A percentile compares a stretch with the other conserved stretches of the same genome.
These are phyloP conservation scores for Paraleonurus japonicus DNA, from an alignment of 257 asterid species.

Conservation along the genomic window DNA sequence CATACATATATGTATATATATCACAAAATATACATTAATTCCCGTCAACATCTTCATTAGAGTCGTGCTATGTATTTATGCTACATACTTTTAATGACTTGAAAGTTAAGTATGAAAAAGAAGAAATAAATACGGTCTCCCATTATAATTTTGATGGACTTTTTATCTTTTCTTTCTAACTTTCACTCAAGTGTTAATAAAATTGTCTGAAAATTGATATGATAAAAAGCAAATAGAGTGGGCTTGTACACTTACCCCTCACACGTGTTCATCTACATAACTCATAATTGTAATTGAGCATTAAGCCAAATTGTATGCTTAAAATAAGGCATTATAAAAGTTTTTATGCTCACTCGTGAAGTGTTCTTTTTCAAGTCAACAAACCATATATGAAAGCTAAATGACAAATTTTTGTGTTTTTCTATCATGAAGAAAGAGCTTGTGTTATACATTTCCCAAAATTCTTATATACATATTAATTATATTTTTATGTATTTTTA, in stretches of 20 bases:
- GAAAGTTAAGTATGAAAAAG: slow-evolving; percentile 29
- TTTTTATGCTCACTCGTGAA: slow-evolving; percentile 21
- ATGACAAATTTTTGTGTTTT: background rate
- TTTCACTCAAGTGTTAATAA: slow-evolving; percentile 42
- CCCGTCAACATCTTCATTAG: background rate
- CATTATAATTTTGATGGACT: slow-evolving; percentile 27
- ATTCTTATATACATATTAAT: background rate
- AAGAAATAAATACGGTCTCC: slow-evolving; percentile 19
- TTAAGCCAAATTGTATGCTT: background rate
- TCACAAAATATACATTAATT: background rate
- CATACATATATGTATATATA: no score
- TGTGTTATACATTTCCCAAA: background rate
- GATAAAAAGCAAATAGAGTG: slow-evolving; percentile 33
- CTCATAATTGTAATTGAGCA: slow-evolving; percentile 26
- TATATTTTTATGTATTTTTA: background rate
- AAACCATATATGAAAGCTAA: slow-evolving; percentile 15
- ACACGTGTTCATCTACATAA: slow-evolving; percentile 41
- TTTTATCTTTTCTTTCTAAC: slow-evolving; percentile 26
- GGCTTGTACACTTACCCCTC: slow-evolving; percentile 33
- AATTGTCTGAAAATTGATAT: slow-evolving; percentile 40
- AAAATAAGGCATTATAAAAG: slow-evolving; percentile 19
- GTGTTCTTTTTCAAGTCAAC: slow-evolving; percentile 24
- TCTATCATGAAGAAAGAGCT: slow-evolving; percentile 12
- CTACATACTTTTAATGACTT: slow-evolving; percentile 38
- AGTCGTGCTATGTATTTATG: background rate